Percentiles rank a stretch among this genome's conserved stretches.
phyloP scores from a whole-genome alignment of 805 yeast species.

The Pichia californica region DNA sequence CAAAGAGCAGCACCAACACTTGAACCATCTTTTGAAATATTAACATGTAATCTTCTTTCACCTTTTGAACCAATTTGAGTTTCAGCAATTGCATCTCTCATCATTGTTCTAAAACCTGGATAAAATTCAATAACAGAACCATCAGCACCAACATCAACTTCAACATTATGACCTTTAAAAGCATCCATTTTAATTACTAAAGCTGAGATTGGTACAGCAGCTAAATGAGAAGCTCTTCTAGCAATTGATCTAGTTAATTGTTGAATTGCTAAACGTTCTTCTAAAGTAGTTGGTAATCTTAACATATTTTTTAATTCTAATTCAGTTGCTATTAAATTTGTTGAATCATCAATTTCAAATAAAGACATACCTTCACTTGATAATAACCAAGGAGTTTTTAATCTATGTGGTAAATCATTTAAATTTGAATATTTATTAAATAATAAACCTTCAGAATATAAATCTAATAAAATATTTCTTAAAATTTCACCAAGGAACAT shows the following conservation, averaged over 20 bases:
- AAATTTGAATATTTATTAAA: slow-evolving; percentile 45
- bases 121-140: slow-evolving; percentile 92
- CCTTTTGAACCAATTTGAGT: slow-evolving; percentile 70
- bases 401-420: slow-evolving; percentile 50
- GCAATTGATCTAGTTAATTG: slow-evolving; percentile 72
- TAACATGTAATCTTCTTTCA: slow-evolving; percentile 66
- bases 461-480: slow-evolving; percentile 65
- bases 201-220: slow-evolving; percentile 88
- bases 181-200: slow-evolving; percentile 62
- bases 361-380: slow-evolving; percentile 81
- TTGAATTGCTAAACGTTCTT: slow-evolving; percentile 72
- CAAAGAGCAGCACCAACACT: slow-evolving; percentile 97
- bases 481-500: slow-evolving; percentile 90
- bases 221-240: slow-evolving; percentile 79
- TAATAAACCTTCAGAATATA: slow-evolving; percentile 51
- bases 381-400: slow-evolving; percentile 69
- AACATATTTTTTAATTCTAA: slow-evolving; percentile 58
- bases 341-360: slow-evolving; percentile 79
- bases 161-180: slow-evolving; percentile 54
- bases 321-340: slow-evolving; percentile 64
- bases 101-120: slow-evolving; percentile 78
- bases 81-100: slow-evolving; percentile 69
- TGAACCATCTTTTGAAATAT: slow-evolving; percentile 89
- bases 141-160: slow-evolving; percentile 91
- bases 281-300: slow-evolving; percentile 60